Percentiles rank a stretch among this genome's conserved stretches.
Conservation (phyloP, 805 yeast genomes). For the Hanseniaspora lachancei region DNA sequence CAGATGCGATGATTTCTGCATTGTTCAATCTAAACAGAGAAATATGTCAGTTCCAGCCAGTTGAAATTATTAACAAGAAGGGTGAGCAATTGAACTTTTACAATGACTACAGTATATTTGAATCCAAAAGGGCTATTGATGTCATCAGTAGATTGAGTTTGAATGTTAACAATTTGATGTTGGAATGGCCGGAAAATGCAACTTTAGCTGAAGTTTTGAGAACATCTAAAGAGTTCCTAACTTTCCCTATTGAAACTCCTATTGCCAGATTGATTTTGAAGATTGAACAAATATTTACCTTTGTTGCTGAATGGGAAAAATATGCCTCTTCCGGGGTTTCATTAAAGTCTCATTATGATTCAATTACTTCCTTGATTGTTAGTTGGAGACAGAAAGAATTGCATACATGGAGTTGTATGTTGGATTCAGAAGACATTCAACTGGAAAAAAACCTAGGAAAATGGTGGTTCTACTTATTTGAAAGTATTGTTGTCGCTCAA, state of each 20-base stretch:
- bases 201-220: slow-evolving; percentile 57
- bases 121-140: slow-evolving; percentile 46
- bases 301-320: slow-evolving; percentile 83
- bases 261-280: slow-evolving; percentile 66
- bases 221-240: slow-evolving; percentile 52
- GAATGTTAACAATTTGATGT: slow-evolving; percentile 36
- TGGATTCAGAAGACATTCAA: slow-evolving; percentile 46
- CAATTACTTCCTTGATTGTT: slow-evolving; percentile 56
- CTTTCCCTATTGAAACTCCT: slow-evolving; percentile 53
- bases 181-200: slow-evolving; percentile 91
- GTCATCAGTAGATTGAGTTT: slow-evolving; percentile 35
- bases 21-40: slow-evolving; percentile 27
- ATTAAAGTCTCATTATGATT: slow-evolving; percentile 40
- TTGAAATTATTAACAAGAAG: slow-evolving; percentile 14
- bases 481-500: slow-evolving; percentile 47
- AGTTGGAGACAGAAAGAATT: slow-evolving; percentile 86
- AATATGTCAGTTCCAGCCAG: slow-evolving; percentile 22
- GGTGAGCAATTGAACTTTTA: slow-evolving; percentile 42
- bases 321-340: slow-evolving; percentile 73
- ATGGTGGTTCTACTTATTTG: slow-evolving; percentile 90
- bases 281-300: slow-evolving; percentile 73
- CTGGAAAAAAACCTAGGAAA: slow-evolving; percentile 44
- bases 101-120: slow-evolving; percentile 44
- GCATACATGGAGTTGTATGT: slow-evolving; percentile 68
- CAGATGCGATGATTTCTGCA: slow-evolving; percentile 25